phyloP scores from a whole-genome alignment of 805 yeast genomes.

The Zygoascus flipseniorum region DNA sequence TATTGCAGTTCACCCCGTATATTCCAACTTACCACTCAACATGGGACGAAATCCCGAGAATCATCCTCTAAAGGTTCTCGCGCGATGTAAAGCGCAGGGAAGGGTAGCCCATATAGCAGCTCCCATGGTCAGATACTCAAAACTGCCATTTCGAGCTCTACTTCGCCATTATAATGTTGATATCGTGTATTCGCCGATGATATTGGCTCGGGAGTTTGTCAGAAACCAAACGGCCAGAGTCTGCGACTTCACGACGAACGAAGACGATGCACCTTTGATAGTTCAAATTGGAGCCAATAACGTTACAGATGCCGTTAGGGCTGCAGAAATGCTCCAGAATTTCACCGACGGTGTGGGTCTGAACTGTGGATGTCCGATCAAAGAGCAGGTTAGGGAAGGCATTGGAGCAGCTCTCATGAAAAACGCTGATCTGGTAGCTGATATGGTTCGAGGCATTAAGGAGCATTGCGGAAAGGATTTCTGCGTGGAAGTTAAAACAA shows the following conservation, averaged over 20 bases:
- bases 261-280: constrained; percentile 58
- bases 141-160: constrained; percentile 80
- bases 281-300: constrained; percentile 90
- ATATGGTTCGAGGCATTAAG: constrained; percentile 80
- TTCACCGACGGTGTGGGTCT: constrained; percentile 90
- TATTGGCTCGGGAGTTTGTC: constrained; percentile 89
- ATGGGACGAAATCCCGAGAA: constrained; percentile 34
- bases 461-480: constrained; percentile 58
- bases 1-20: background rate
- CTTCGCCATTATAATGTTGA: constrained; percentile 68
- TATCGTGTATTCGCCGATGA: constrained; percentile 93
- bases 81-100: constrained; percentile 37
- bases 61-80: constrained; percentile 46
- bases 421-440: constrained; percentile 68
- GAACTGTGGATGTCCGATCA: constrained; percentile 96
- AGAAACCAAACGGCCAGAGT: constrained; percentile 71
- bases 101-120: constrained; percentile 68
- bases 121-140: constrained; percentile 96
- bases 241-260: constrained; percentile 79
- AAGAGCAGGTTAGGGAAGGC: constrained; percentile 90
- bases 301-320: constrained; percentile 68
- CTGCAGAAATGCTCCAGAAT: constrained; percentile 83
- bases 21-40: background rate
- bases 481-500: constrained; percentile 84
- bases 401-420: constrained; percentile 94